Percentiles rank a stretch among this genome's conserved stretches.
Evolutionary conservation across 331 rosid species (phyloP).

Genomic region (Malus hybrid): DNA sequence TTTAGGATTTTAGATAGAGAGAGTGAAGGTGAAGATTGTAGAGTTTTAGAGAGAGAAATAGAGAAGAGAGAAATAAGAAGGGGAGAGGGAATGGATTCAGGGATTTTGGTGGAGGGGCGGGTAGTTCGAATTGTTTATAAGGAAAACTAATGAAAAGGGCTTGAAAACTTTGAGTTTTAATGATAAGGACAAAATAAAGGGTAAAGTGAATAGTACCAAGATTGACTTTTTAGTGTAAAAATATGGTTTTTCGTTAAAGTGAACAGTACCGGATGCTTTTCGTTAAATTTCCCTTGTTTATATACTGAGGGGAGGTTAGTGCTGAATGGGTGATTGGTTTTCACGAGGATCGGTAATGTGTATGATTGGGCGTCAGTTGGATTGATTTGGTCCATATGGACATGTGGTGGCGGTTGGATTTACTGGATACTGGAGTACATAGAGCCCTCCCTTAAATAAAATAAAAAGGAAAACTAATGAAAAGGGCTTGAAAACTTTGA

Average conservation of each 20-base stretch:
- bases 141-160: too few species aligned
- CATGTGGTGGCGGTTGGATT: slow-evolving; percentile 9
- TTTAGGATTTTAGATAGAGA: not conserved
- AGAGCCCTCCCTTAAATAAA: not conserved
- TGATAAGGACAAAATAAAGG: too few species aligned
- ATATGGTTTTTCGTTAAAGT: too few species aligned
- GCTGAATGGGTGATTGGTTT: slow-evolving; percentile 18
- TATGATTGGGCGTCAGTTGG: not conserved
- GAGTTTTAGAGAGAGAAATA: not conserved
- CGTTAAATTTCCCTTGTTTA: too few species aligned
- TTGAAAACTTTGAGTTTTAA: too few species aligned
- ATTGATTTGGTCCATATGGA: not conserved
- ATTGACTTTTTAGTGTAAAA: too few species aligned
- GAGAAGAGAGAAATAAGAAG: not conserved
- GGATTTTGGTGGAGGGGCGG: fast-evolving
- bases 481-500: too few species aligned
- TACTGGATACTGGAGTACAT: not conserved
- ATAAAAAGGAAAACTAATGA: too few species aligned
- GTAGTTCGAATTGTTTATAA: slow-evolving; percentile 1
- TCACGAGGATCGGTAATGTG: slow-evolving; percentile 36
- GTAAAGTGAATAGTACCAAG: too few species aligned
- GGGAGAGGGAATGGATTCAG: not conserved
- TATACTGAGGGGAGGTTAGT: slow-evolving; percentile 15
- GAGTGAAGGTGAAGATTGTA: not conserved
- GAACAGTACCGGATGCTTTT: too few species aligned